phyloP scores from a whole-genome alignment of 2,329 filamentous ascomycete species.

The Didymella lethalis region DNA sequence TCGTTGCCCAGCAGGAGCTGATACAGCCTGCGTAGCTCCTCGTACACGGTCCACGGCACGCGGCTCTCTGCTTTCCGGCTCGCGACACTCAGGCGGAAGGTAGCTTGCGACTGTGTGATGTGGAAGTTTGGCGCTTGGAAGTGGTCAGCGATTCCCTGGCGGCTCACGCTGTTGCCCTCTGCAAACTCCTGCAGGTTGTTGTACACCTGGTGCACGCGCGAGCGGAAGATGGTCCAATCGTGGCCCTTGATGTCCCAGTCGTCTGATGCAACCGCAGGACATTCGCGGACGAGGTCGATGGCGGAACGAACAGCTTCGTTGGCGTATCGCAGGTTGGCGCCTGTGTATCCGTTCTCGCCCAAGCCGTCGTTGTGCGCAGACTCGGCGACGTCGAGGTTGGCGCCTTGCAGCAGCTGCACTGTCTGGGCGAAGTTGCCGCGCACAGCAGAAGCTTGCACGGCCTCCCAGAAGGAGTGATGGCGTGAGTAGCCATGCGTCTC shows the following conservation, averaged over 20 bases:
- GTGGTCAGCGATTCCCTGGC: constrained; percentile 52
- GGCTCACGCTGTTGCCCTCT: constrained; percentile 70
- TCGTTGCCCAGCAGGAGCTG: constrained; percentile 79
- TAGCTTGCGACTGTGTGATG: constrained; percentile 57
- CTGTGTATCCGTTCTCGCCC: constrained; percentile 73
- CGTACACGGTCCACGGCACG: constrained; percentile 89
- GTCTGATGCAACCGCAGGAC: constrained; percentile 69
- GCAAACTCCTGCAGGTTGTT: constrained; percentile 79
- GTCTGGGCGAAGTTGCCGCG: constrained; percentile 76
- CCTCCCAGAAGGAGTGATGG: constrained; percentile 84
- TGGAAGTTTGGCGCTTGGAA: constrained; percentile 55
- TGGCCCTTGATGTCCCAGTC: constrained; percentile 85
- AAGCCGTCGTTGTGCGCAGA: constrained; percentile 69
- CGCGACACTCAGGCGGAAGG: constrained; percentile 70
- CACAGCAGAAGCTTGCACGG: constrained; percentile 72
- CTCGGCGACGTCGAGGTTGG: constrained; percentile 79
- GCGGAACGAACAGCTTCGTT: constrained; percentile 74
- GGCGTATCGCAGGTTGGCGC: constrained; percentile 78
- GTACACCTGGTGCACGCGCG: constrained; percentile 73
- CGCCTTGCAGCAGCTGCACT: constrained; percentile 72
- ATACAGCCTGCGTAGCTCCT: constrained; percentile 82
- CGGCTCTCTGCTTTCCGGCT: constrained; percentile 80
- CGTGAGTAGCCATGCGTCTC: constrained; percentile 76
- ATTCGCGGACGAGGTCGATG: constrained; percentile 73
- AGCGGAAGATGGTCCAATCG: constrained; percentile 85